Base-by-base conservation (phyloP, 1,284 basidiomycete species). In the Kwoniella shivajii region DNA sequence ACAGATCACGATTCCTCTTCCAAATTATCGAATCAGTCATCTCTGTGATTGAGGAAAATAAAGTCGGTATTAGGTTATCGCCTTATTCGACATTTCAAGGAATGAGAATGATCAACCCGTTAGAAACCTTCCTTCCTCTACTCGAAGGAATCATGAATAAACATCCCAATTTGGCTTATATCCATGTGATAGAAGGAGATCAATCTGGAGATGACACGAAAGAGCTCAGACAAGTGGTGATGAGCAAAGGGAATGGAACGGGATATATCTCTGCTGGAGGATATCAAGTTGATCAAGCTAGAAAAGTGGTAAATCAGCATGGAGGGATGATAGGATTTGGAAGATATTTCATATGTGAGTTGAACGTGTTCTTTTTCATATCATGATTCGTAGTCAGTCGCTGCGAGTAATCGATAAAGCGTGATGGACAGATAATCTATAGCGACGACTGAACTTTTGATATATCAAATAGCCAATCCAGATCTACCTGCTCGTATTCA, bases 151-250 rank as follows among this genome's bases (percentile, higher is more conserved):
- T 76, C 38, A 50, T 80, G 43, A 71, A 79, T 33, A 63, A 71
- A 1, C 78, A 77, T 64, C 82, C 84, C 14, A 65, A 78, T 6
- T 73, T 86, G 10, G 84, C 83, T 1, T 87, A 85, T 65, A 54
- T 86, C 13, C 86, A 88, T 66, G 72, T 82, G 39, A 71, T 84
- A 29, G 84, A 86, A 64, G 76, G 82, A 1, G 62, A 55, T 9
- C 54, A 31, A 41, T 36, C 49, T 3, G 54, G 33, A 20, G 42
- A 49, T n/a, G 30, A 36, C 11, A 82, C 24, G 16, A 47, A 53
- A 13, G 70, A 64, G 5, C 58, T 65, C 48, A 46, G 64, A 29
- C 41, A 56, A 16, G 31, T 64, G 10, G 50, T 69, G 30, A 38
- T 61, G 24, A 36, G 26, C 9, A 20, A n/a, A 30, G 66, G 48